Base-by-base conservation (phyloP, 1,139 yeast species). In the Blastobotrys proliferans region DNA sequence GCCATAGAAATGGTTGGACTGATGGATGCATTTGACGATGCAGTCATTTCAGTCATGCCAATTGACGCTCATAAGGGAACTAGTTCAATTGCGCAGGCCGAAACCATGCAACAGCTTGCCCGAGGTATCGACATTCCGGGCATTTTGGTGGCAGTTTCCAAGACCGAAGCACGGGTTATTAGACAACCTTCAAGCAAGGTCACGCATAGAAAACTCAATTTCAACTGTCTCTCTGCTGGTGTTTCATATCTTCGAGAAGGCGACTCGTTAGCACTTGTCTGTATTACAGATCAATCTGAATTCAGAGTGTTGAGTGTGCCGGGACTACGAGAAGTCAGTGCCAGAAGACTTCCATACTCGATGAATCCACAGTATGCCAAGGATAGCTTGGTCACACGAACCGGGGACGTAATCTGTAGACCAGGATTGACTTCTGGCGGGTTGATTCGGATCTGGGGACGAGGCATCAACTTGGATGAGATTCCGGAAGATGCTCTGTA, bases 361-460 rank as follows among this genome's bases (percentile, higher is more conserved):
- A 49, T 73, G 6, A 70, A 70, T 19, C 62, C 74, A 0, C 53
- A 57, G 18, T 74, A 53, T 51, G 67, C 73, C 1, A 50, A 51
- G 16, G 70, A 69, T 43, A 71, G 78, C 39, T 60, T 76, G 0
- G 68, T 90, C 1, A 64, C 84, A 33, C 71, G 76, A 26, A 77
- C 81, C 37, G 97, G 98, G 14, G 95, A 87, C 53, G 64, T 87
- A 3, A 69, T 83, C 41, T 57, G 85, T 3, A 73, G 90, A 50
- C 68, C 76, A 11, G 74, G 76, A 41, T 67, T 69, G 26, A 73
- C 81, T 0, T 82, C 80, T 51, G 79, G 85, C 0, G 72, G 72
- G 0, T 56, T 81, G 40, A 60, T 79, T 8, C 71, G 75, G 22
- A 64, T 78, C 1, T 64, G 73, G 54, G 73, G 74, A 14, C 60